Percentiles rank a stretch among this genome's conserved stretches.
Conservation (phyloP, 2,329 filamentous ascomycete species). For the Arthrobotrys sinensis region DNA sequence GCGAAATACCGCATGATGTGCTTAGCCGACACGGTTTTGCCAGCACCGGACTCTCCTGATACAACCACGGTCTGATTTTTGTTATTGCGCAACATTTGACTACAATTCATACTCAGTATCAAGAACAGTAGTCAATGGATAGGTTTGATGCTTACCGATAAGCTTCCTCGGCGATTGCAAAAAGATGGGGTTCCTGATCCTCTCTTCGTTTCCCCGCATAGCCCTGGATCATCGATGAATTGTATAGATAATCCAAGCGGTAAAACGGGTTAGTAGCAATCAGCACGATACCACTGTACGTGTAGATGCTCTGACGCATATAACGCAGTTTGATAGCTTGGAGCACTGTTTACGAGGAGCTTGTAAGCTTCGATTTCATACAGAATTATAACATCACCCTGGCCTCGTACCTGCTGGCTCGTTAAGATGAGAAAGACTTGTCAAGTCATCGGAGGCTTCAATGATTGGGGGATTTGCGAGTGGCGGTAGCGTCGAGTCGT, state of each 20-base stretch:
- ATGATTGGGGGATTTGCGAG: conserved; percentile 99
- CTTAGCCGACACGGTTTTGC: conserved; percentile 99
- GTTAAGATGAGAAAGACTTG: conserved; percentile 96
- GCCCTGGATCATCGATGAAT: conserved; percentile 99
- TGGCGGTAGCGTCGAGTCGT: conserved; percentile 84
- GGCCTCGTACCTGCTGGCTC: conserved; percentile 86
- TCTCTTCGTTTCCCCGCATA: conserved; percentile 97
- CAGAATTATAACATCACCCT: background rate
- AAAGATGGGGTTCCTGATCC: conserved; percentile 96
- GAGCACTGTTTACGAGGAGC: conserved; percentile 76
- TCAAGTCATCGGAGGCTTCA: conserved; percentile 97
- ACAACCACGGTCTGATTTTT: conserved; percentile 99
- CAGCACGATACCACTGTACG: conserved; percentile 97
- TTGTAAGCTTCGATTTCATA: conserved; percentile 34
- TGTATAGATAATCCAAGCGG: conserved; percentile 96
- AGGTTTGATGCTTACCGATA: conserved; percentile 80
- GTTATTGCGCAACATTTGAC: conserved; percentile 95
- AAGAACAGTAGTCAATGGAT: background rate
- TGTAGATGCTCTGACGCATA: conserved; percentile 99
- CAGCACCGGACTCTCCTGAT: conserved; percentile 98
- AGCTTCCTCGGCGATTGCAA: conserved; percentile 98
- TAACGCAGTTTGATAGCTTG: conserved; percentile 98
- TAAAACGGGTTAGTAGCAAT: conserved; percentile 99
- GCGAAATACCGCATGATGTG: conserved; percentile 99
- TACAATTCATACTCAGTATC: conserved; percentile 66